Percentiles rank a stretch among this genome's conserved stretches.
Evolutionary conservation across 1,139 yeast species (phyloP).

Genomic region (Taphrina betulina): DNA sequence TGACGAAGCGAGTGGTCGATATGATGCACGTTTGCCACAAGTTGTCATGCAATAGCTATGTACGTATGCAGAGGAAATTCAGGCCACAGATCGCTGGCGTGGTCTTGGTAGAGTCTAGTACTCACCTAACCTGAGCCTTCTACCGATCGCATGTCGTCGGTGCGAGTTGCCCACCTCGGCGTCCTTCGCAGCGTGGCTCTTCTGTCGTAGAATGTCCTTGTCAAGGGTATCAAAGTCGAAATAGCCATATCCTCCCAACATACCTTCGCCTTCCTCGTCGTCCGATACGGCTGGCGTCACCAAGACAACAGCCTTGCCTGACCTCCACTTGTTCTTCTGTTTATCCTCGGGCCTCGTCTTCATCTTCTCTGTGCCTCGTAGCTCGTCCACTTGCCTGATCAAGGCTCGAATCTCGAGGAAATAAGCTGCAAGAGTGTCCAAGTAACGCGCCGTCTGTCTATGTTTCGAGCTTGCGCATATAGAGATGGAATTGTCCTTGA

Average conservation of each 20-base stretch:
- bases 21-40: no score
- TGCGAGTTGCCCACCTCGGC: constrained; percentile 27
- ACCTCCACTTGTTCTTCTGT: constrained; percentile 36
- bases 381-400: constrained; percentile 49
- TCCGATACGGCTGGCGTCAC: constrained; percentile 36
- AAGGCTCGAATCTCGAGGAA: constrained; percentile 62
- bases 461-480: constrained; percentile 88
- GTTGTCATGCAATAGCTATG: no score
- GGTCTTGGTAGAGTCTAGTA: constrained; percentile 1
- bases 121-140: constrained; percentile 22
- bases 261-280: constrained; percentile 48
- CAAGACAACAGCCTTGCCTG: constrained; percentile 13
- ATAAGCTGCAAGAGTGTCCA: constrained; percentile 70
- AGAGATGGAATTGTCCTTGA: constrained; percentile 78
- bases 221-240: constrained; percentile 69
- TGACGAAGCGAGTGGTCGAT: no score
- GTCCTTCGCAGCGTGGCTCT: constrained; percentile 16
- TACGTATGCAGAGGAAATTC: no score
- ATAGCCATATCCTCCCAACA: constrained; percentile 78
- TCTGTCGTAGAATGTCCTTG: constrained; percentile 22
- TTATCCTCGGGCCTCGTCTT: constrained; percentile 35
- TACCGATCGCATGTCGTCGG: constrained; percentile 27
- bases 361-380: constrained; percentile 30
- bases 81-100: no score
- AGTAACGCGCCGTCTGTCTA: constrained; percentile 80